phyloP scores from a whole-genome alignment of 768 basidiomycete genomes.

The Pseudohyphozyma bogoriensis region DNA sequence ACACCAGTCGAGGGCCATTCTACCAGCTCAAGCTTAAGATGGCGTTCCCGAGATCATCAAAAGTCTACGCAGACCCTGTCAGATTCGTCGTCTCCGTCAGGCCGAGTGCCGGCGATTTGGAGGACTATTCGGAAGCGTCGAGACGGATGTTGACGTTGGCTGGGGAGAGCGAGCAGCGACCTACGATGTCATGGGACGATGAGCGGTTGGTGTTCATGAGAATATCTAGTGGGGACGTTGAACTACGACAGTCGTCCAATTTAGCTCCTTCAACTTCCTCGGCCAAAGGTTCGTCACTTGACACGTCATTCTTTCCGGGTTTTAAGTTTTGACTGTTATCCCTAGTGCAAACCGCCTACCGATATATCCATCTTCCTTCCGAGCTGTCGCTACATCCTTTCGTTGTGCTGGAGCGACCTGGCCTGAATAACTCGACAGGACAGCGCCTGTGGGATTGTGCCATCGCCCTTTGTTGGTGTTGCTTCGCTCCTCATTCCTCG shows the following conservation, averaged over 20 bases:
- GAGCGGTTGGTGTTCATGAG: slow-evolving; percentile 6
- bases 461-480: slow-evolving; percentile 16
- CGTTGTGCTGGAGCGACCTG: slow-evolving; percentile 19
- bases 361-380: not conserved
- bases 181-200: slow-evolving; percentile 11
- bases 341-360: slow-evolving; percentile 12
- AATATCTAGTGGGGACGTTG: slow-evolving; percentile 10
- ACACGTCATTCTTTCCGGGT: not conserved
- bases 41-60: not conserved
- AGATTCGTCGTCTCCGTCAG: slow-evolving; percentile 7
- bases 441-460: slow-evolving; percentile 29
- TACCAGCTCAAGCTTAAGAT: not conserved
- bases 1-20: not conserved
- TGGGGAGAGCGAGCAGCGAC: not conserved
- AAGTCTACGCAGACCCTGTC: not conserved
- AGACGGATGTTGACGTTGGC: not conserved
- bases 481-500: too few species aligned
- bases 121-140: not conserved
- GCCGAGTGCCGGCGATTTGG: not conserved
- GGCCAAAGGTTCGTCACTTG: not conserved
- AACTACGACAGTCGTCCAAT: too few species aligned
- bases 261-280: too few species aligned
- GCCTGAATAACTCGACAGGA: slow-evolving; percentile 27
- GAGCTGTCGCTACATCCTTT: not conserved
- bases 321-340: not conserved